phyloP scores from a whole-genome alignment of 495 filamentous ascomycete genomes.

The Hyaloscypha hepaticicola region DNA sequence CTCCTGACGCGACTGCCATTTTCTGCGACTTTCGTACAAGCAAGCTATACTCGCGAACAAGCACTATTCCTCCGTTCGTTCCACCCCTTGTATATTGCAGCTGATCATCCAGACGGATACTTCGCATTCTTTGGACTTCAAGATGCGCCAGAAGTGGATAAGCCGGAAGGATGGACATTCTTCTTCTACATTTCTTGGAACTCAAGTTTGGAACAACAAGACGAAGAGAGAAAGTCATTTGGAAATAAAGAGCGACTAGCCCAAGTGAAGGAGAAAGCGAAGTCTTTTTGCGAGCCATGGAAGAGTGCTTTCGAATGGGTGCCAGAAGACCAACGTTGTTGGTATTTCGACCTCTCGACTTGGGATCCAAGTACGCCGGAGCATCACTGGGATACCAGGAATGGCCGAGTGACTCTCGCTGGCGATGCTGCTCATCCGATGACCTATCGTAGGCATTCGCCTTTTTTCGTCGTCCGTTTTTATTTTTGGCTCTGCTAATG shows the following conservation, averaged over 20 bases:
- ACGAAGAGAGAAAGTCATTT: slow-evolving; percentile 30
- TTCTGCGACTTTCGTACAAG: slow-evolving; percentile 38
- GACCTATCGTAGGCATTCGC: slow-evolving; percentile 50
- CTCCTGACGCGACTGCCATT: slow-evolving; percentile 33
- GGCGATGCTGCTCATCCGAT: slow-evolving; percentile 65
- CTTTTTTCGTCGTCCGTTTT: not conserved
- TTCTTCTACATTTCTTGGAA: slow-evolving; percentile 40
- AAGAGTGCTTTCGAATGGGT: slow-evolving; percentile 44
- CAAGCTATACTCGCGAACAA: slow-evolving; percentile 35
- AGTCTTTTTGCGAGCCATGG: slow-evolving; percentile 40
- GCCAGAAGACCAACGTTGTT: slow-evolving; percentile 43
- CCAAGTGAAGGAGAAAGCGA: slow-evolving; percentile 40
- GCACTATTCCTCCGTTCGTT: slow-evolving; percentile 36
- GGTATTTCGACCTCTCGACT: slow-evolving; percentile 36
- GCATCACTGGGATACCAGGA: slow-evolving; percentile 46
- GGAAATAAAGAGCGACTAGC: slow-evolving; percentile 35
- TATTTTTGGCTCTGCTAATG: not conserved
- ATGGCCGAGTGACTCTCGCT: slow-evolving; percentile 49
- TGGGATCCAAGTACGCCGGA: slow-evolving; percentile 42
- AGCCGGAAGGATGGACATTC: slow-evolving; percentile 48
- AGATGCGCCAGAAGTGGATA: slow-evolving; percentile 39
- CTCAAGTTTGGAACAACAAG: slow-evolving; percentile 36
- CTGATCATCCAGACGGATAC: slow-evolving; percentile 31
- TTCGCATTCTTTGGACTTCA: slow-evolving; percentile 38
- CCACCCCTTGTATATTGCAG: slow-evolving; percentile 32